Percentiles rank a stretch among this genome's conserved stretches.
Evolutionary conservation across 139 green algal genomes (phyloP).

Genomic region (Coccomyxa sp.): DNA sequence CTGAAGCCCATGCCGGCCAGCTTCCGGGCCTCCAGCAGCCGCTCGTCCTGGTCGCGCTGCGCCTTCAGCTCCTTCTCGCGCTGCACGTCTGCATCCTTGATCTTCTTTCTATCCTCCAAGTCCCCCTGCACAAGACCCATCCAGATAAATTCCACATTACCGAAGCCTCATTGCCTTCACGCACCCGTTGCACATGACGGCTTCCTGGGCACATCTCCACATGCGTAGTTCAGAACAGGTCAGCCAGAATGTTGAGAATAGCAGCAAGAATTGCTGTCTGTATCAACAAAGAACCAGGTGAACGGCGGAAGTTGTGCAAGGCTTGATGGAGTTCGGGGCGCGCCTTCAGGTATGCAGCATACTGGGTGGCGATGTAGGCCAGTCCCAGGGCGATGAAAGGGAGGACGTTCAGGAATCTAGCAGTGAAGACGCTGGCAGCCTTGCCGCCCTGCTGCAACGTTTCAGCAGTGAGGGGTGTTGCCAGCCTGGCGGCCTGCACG

Average conservation of each 20-base stretch:
- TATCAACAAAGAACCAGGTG: no score
- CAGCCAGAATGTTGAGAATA: neutral
- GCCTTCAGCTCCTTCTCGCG: conserved; percentile 15
- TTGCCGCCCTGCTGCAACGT: neutral
- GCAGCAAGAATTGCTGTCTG: neutral
- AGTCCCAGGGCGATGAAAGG: conserved; percentile 33
- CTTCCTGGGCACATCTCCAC: no score
- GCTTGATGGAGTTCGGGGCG: no score
- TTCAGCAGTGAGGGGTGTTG: neutral
- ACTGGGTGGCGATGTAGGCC: conserved; percentile 42
- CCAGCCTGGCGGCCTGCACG: conserved; percentile 30
- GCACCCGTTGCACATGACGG: no score
- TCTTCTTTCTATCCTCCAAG: conserved; percentile 48
- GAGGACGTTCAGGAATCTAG: conserved; percentile 16
- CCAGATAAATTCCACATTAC: neutral
- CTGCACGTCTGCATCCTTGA: conserved; percentile 33
- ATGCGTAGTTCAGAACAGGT: neutral
- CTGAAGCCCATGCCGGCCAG: conserved; percentile 31
- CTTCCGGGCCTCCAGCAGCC: conserved; percentile 17
- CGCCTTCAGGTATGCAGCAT: conserved; percentile 24
- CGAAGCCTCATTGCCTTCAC: no score
- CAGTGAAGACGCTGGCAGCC: neutral
- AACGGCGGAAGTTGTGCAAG: no score
- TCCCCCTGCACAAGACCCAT: conserved; percentile 33
- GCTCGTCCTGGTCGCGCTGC: conserved; percentile 25